Conservation (phyloP, 2,329 filamentous ascomycete species). For the Scedosporium aurantiacum region DNA sequence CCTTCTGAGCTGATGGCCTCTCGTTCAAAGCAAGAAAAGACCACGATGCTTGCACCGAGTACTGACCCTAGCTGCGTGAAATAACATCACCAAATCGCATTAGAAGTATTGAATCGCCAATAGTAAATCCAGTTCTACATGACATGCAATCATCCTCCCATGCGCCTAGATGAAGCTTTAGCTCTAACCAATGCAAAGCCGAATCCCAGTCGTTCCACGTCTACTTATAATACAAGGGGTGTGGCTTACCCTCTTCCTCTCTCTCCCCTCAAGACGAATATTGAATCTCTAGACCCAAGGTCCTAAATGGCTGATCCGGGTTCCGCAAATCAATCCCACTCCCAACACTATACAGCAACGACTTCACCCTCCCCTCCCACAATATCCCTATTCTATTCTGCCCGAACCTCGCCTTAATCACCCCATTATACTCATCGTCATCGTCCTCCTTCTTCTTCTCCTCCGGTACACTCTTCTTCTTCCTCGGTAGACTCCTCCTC, state of each 20-base stretch:
- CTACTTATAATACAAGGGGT: too few species aligned
- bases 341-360: constrained; percentile 82
- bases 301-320: constrained; percentile 65
- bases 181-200: background rate
- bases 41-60: too few species aligned
- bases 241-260: background rate
- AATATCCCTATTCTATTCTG: constrained; percentile 78
- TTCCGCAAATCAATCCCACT: constrained; percentile 72
- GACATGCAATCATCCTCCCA: background rate
- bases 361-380: constrained; percentile 90
- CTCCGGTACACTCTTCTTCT: background rate
- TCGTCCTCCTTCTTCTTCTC: constrained; percentile 18
- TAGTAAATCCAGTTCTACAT: background rate
- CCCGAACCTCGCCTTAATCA: constrained; percentile 81
- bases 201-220: too few species aligned
- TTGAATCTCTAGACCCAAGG: constrained; percentile 67
- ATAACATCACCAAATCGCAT: too few species aligned
- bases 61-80: too few species aligned
- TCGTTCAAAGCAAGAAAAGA: too few species aligned
- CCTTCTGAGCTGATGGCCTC: too few species aligned
- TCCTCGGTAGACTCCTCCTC: background rate
- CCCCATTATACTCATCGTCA: constrained; percentile 64
- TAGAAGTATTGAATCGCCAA: background rate
- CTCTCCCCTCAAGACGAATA: constrained; percentile 56
- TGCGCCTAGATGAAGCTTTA: background rate